Evolutionary conservation across 2,329 filamentous ascomycete species (phyloP).

Genomic region (Fusarium pilosicola): DNA sequence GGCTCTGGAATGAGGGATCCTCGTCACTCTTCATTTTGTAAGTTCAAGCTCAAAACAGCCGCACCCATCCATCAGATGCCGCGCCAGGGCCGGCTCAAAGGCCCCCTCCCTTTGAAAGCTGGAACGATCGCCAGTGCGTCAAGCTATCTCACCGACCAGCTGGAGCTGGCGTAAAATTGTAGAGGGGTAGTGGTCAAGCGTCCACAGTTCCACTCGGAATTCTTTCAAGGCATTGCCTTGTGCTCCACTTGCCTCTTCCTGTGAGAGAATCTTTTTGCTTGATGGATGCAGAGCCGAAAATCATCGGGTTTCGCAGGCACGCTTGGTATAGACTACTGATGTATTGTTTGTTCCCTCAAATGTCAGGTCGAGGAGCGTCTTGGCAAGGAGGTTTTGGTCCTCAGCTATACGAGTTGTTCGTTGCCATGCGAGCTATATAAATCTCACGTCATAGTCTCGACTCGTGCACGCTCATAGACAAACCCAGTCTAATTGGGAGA

Average conservation of each 20-base stretch:
- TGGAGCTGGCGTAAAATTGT: conserved; percentile 27
- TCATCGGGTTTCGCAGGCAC: conserved; percentile 2
- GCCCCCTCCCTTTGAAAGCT: conserved; percentile 32
- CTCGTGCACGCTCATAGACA: not conserved
- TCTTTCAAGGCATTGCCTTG: conserved; percentile 11
- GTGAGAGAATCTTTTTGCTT: not conserved
- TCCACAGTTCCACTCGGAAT: conserved; percentile 35
- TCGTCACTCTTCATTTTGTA: conserved; percentile 8
- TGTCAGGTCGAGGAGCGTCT: not conserved
- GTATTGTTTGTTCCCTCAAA: not conserved
- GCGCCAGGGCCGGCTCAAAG: conserved; percentile 28
- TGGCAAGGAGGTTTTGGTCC: not conserved
- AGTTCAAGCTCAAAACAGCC: conserved; percentile 2
- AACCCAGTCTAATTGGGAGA: not conserved
- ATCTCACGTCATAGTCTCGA: conserved; percentile 6
- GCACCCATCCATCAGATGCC: conserved; percentile 7
- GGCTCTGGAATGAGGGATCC: conserved; percentile 40
- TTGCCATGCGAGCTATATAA: not conserved
- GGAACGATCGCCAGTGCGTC: conserved; percentile 38
- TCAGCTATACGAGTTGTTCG: not conserved
- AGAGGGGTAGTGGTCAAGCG: not conserved
- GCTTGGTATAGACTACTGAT: not conserved
- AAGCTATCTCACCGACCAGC: conserved; percentile 40
- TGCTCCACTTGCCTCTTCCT: conserved; percentile 19
- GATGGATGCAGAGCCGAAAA: conserved; percentile 20